Conservation (phyloP, 140 eudicot genomes). For the Oenanthe javanica region DNA sequence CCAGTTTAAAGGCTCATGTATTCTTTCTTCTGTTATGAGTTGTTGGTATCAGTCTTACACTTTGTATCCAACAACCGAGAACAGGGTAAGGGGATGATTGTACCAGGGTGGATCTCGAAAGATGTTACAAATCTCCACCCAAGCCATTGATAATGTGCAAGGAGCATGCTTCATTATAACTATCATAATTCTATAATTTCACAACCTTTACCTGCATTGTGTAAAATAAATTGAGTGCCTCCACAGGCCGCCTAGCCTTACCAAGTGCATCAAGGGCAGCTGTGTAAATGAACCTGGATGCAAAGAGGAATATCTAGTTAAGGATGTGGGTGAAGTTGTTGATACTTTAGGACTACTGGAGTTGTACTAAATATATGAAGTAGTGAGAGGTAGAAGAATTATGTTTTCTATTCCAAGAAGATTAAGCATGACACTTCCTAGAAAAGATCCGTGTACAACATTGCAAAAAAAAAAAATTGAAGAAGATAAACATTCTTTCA, state of each 20-base stretch:
- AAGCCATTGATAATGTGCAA: not conserved
- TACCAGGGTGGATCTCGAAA: not conserved
- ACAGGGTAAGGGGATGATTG: not conserved
- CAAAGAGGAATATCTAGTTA: constrained; percentile 9
- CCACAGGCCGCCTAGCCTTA: constrained; percentile 79
- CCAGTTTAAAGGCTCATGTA: not conserved
- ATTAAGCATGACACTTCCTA: not conserved
- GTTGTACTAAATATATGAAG: not conserved
- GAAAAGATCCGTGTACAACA: not conserved
- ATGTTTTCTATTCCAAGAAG: not conserved
- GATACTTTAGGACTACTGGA: not conserved
- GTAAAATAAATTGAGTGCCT: constrained; percentile 67
- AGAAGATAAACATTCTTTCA: not conserved
- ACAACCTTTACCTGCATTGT: constrained; percentile 61
- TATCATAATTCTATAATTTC: not conserved
- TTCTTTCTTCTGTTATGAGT: not conserved
- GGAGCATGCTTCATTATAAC: not conserved
- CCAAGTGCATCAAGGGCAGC: constrained; percentile 95
- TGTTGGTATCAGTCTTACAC: not conserved
- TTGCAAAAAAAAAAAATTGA: not conserved
- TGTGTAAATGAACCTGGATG: constrained; percentile 61
- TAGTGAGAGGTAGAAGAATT: not conserved
- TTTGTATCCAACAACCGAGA: not conserved
- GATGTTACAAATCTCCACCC: not conserved
- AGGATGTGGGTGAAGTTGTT: not conserved